Percentiles rank a stretch among this genome's conserved stretches.
phyloP scores from a whole-genome alignment of 805 yeast genomes.

The Sungouiozyma intestinalis region DNA sequence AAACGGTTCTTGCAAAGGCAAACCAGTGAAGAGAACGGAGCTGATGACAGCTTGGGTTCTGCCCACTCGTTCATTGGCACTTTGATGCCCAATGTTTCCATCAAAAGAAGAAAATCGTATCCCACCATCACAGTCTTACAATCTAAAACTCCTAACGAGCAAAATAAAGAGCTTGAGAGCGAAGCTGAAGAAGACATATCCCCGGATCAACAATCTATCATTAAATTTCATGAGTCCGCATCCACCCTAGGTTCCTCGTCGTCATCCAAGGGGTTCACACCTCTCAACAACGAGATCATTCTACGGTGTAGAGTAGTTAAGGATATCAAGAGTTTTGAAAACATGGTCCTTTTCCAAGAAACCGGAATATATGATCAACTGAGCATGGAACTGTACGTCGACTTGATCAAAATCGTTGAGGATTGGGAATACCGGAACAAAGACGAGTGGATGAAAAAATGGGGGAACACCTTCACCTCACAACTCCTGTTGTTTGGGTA shows the following conservation, averaged over 20 bases:
- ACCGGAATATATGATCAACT: slow-evolving; percentile 41
- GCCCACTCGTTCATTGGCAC: slow-evolving; percentile 15
- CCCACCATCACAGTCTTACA: slow-evolving; percentile 21
- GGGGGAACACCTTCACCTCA: slow-evolving; percentile 53
- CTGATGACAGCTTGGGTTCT: slow-evolving; percentile 6
- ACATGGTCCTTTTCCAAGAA: slow-evolving; percentile 27
- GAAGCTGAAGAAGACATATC: slow-evolving; percentile 7
- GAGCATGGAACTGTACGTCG: slow-evolving; percentile 48
- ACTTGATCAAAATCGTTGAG: slow-evolving; percentile 42
- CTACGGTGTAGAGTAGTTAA: slow-evolving; percentile 37
- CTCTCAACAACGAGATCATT: slow-evolving; percentile 17
- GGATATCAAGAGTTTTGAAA: slow-evolving; percentile 35
- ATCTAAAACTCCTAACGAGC: slow-evolving; percentile 5
- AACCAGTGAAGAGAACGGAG: not conserved
- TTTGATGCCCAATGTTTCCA: slow-evolving; percentile 20
- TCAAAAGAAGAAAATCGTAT: slow-evolving; percentile 19
- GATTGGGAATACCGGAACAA: slow-evolving; percentile 39
- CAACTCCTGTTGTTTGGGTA: slow-evolving; percentile 48
- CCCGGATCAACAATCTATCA: slow-evolving; percentile 14
- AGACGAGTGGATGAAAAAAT: slow-evolving; percentile 37
- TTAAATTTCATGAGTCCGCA: slow-evolving; percentile 29
- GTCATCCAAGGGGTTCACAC: not conserved
- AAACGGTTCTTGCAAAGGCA: slow-evolving; percentile 19
- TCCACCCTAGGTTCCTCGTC: slow-evolving; percentile 3
- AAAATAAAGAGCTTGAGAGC: not conserved